These are phyloP conservation scores for Marvania coccoides DNA, from an alignment of 139 green algal genomes.

Conservation along the genomic window DNA sequence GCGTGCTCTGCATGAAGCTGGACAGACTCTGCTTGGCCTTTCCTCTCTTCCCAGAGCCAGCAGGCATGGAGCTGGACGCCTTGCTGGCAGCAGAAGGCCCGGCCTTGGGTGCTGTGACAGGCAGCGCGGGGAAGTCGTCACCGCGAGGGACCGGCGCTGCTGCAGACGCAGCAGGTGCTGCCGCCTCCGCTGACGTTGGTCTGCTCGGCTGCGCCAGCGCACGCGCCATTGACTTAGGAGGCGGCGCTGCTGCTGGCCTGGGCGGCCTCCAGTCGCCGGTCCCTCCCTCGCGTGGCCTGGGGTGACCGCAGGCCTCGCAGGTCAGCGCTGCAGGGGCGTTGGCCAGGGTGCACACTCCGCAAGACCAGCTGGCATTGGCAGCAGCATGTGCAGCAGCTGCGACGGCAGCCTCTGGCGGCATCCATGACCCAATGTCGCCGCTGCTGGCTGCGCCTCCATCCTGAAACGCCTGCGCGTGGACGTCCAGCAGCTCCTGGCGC, in stretches of 20 bases:
- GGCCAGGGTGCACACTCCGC: constrained; percentile 42
- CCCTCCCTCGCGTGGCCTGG: background rate
- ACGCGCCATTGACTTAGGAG: too few species aligned
- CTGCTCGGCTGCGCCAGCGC: background rate
- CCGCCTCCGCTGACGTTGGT: background rate
- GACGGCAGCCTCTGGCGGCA: constrained; percentile 59
- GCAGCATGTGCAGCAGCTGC: constrained; percentile 36
- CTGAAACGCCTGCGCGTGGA: constrained; percentile 37
- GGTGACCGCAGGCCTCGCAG: constrained; percentile 44
- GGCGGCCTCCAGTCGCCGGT: background rate
- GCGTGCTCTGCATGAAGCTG: background rate
- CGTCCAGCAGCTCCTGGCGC: constrained; percentile 42
- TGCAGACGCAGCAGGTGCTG: background rate
- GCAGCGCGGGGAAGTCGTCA: background rate
- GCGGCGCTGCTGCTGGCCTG: background rate
- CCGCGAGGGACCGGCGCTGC: background rate
- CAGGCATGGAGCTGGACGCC: too few species aligned
- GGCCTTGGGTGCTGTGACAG: background rate
- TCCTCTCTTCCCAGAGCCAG: background rate
- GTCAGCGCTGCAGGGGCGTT: constrained; percentile 28
- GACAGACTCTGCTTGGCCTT: background rate
- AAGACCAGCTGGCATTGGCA: constrained; percentile 35
- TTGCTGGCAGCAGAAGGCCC: background rate
- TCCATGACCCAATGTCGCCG: constrained; percentile 34
- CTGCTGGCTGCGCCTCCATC: background rate